Conservation (phyloP, 352 stramenopile species). For the Phytophthora fragariaefolia region DNA sequence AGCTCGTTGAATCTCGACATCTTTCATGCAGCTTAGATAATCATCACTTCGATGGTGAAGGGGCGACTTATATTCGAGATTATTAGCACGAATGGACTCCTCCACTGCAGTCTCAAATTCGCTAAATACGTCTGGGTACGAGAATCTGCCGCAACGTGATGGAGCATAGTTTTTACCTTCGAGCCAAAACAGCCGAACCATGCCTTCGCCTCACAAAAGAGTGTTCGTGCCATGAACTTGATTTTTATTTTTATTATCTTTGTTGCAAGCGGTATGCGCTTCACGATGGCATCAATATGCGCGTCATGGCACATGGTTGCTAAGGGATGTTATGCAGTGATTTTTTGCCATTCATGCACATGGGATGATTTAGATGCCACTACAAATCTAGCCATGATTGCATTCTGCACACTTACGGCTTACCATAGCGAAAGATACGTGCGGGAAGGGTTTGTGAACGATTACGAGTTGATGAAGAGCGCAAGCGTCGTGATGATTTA, state of each 20-base stretch:
- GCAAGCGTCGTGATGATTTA: constrained; percentile 71
- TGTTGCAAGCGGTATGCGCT: constrained; percentile 73
- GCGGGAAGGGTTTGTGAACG: constrained; percentile 70
- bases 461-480: constrained; percentile 65
- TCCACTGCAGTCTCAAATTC: constrained; percentile 56
- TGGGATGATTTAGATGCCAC: constrained; percentile 62
- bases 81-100: constrained; percentile 54
- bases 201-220: constrained; percentile 74
- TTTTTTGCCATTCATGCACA: constrained; percentile 57
- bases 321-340: constrained; percentile 57
- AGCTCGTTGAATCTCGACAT: constrained; percentile 55
- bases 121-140: constrained; percentile 38
- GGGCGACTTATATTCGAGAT: constrained; percentile 37
- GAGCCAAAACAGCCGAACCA: constrained; percentile 73
- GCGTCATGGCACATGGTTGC: constrained; percentile 50
- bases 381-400: constrained; percentile 55
- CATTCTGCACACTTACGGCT: constrained; percentile 74
- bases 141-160: constrained; percentile 3
- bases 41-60: constrained; percentile 59
- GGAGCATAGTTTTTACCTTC: constrained; percentile 53
- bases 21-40: constrained; percentile 69
- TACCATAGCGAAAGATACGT: constrained; percentile 75
- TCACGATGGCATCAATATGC: constrained; percentile 62
- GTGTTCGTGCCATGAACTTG: constrained; percentile 57
- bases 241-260: constrained; percentile 68